Percentiles rank a stretch among this genome's conserved stretches.
Conservation (phyloP, 2,329 filamentous ascomycete genomes). For the Aspergillus sp. region DNA sequence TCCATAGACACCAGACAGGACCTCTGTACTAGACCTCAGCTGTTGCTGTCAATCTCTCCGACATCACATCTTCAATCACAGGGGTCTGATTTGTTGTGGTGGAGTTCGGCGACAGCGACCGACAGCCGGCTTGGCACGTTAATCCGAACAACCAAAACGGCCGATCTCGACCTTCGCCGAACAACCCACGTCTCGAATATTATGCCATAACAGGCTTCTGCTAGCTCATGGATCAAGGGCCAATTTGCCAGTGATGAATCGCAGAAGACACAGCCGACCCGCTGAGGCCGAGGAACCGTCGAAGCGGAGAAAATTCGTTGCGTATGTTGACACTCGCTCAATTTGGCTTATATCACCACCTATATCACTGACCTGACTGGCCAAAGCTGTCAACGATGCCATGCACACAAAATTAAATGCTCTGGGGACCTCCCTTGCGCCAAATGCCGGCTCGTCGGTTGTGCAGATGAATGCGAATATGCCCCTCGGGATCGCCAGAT, state of each 20-base stretch:
- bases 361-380: neutral
- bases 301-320: conserved; percentile 30
- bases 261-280: conserved; percentile 10
- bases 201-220: too few species aligned
- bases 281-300: conserved; percentile 9
- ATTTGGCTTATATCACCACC: neutral
- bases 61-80: neutral
- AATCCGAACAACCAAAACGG: neutral
- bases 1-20: too few species aligned
- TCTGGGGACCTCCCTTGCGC: conserved; percentile 44
- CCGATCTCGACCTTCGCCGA: neutral
- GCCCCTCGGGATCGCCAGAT: conserved; percentile 43
- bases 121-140: neutral
- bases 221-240: too few species aligned
- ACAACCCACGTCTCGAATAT: neutral
- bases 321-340: conserved; percentile 21
- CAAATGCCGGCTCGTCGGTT: conserved; percentile 39
- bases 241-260: conserved; percentile 10
- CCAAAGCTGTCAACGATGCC: conserved; percentile 41
- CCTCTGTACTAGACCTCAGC: too few species aligned
- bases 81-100: neutral
- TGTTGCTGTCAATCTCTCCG: too few species aligned
- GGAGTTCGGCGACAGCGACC: neutral
- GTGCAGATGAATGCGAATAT: conserved; percentile 39
- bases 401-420: conserved; percentile 48